Evolutionary conservation across 208 protist genomes (phyloP), one percentile per base, ranked within the genome.

Genomic region (Wallacemonas sp.): DNA sequence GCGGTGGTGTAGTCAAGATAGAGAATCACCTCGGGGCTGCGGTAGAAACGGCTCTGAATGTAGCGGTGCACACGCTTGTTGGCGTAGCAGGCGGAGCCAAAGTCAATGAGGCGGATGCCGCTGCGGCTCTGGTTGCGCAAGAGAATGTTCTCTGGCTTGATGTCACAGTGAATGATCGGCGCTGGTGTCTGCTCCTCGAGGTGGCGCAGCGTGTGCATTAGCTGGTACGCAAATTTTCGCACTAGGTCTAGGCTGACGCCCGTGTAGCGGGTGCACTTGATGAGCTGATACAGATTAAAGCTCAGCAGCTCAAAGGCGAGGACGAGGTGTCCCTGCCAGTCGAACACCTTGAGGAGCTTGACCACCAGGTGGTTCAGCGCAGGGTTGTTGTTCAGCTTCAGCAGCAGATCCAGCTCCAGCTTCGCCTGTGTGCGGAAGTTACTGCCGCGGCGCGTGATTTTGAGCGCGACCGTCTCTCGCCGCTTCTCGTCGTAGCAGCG

Each of bases 21-120:
- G 18, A 99, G 75, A 52, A 99, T 90, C 16, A 99, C 98, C 97
- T 89, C 99, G 0, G 93, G 96, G 65, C 89, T 95, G 72, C 99
- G 98, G 79, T 99, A 99, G 82, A 99, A 99, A 72, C 98, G 93
- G 29, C 82, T 94, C 71, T 99, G 98, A 50, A 99, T 99, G 84
- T 99, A 99, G 7, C 88, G 92, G 57, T 84, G 99, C 96, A 89
- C 98, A 89, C 65, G 79, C 78, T 83, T 98, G 89, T 55, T 97
- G 23, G 67, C 63, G 72, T 97, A 97, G 79, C 98, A 99, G 11
- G 97, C 93, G 20, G 85, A 97, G 46, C 99, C 99, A 78, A 99
- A 99, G 75, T 99, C 99, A 55, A 99, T 99, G 16, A 97, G 81
- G 26, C 85, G 86, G 57, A 99, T 98, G 20, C 86, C 92, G 33